A percentile compares a stretch with the other conserved stretches of the same genome.
These are phyloP conservation scores for Podila clonocystis DNA, from an alignment of 192 early-diverging fungal species.

Conservation along the genomic window DNA sequence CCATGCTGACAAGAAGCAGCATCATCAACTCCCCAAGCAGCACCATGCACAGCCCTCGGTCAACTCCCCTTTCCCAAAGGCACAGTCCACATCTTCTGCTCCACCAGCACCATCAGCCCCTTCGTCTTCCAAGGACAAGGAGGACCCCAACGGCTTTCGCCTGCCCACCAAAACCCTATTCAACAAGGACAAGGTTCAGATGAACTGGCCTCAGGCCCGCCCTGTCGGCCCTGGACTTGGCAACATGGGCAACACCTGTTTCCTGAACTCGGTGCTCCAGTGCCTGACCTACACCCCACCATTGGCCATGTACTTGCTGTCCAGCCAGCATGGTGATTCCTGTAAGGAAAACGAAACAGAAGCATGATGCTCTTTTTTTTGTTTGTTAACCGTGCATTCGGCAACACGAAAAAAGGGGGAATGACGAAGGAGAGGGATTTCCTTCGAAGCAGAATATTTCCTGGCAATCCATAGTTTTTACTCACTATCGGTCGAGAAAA, in stretches of 20 bases:
- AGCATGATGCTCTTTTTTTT: no score
- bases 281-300: slow-evolving; percentile 82
- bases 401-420: no score
- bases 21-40: neutral
- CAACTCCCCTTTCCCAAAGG: neutral
- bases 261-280: slow-evolving; percentile 82
- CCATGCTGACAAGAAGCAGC: neutral
- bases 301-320: slow-evolving; percentile 72
- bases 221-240: slow-evolving; percentile 73
- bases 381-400: no score
- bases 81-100: neutral
- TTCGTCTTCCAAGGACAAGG: slow-evolving; percentile 9
- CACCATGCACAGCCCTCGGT: neutral
- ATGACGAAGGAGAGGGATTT: no score
- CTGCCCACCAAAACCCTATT: slow-evolving; percentile 59
- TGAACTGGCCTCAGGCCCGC: slow-evolving; percentile 63
- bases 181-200: slow-evolving; percentile 62
- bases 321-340: slow-evolving; percentile 63
- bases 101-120: neutral
- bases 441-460: no score
- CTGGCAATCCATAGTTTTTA: no score
- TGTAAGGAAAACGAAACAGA: slow-evolving; percentile 56
- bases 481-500: no score
- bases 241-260: slow-evolving; percentile 84
- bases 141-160: slow-evolving; percentile 71